Base-by-base conservation (phyloP, 108 stramenopile genomes). In the Thalassiosira profunda region DNA sequence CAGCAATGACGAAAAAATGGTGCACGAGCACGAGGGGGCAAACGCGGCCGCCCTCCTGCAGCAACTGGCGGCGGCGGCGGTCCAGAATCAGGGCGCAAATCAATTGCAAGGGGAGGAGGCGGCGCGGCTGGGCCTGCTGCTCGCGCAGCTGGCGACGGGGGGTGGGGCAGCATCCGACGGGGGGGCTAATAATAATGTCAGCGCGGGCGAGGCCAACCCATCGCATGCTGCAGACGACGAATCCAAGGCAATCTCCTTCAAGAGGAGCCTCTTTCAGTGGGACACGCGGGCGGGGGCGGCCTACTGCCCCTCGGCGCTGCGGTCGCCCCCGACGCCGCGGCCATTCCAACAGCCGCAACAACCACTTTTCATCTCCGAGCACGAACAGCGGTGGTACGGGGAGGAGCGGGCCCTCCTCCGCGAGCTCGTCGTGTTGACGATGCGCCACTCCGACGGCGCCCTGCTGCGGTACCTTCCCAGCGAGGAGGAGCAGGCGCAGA, bases 351-450 rank as follows among this genome's bases (percentile, higher is more conserved):
- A 3, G 3, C 51, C 21, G 8, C 51, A 0, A 0, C 35, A 3
- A 63, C 14, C 46, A 49, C 1, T 7, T 36, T 17, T 20, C 35
- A 46, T 28, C 20, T 17, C 10, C 1, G 21, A 63, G 21, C 36
- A 30, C 24, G 44, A 51, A 30, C 36, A 65, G 42, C 23, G 14
- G 45, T 66, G 45, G 34, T 60, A 60, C 65, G 35, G 30, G 38
- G 28, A 60, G 25, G 74, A 74, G 54, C 34, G 62, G 35, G 53
- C 58, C 36, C 44, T 74, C 21, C 57, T 74, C 0, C 64, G 74
- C 12, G 74, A 74, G 54, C 41, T 74, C n/a, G 54, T 74, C 5
- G 58, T 74, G 20, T 37, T 74, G 7, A 74, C 64, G 18, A 59
- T 74, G 64, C 57, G 74, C 14, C 57, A 66, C 29, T 36, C 52